Evolutionary conservation across 108 stramenopile species (phyloP).

Genomic region (Cyclotella sp.): DNA sequence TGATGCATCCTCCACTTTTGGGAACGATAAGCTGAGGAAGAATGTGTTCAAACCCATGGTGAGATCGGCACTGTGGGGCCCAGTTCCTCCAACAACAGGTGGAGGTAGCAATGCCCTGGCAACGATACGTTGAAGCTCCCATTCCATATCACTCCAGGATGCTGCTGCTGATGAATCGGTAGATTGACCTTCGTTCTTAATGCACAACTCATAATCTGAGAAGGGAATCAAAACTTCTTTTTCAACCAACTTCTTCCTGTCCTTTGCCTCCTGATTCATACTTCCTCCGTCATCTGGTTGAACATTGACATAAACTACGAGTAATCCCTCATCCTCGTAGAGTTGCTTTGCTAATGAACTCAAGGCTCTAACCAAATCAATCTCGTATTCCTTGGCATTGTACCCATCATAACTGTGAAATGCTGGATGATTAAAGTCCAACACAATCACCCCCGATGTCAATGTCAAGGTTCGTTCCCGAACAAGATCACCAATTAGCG

Average conservation of each 20-base stretch:
- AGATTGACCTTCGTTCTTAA: constrained; percentile 69
- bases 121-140: constrained; percentile 80
- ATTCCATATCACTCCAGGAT: constrained; percentile 76
- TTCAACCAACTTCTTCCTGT: constrained; percentile 58
- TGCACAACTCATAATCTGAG: constrained; percentile 88
- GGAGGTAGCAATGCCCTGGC: constrained; percentile 79
- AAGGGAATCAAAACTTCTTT: constrained; percentile 65
- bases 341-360: constrained; percentile 52
- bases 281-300: constrained; percentile 45
- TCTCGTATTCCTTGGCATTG: constrained; percentile 39
- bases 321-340: constrained; percentile 61
- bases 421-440: constrained; percentile 66
- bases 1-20: constrained; percentile 73
- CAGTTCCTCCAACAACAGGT: constrained; percentile 69
- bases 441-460: constrained; percentile 61
- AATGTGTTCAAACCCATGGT: constrained; percentile 88
- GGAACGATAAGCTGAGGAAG: constrained; percentile 83
- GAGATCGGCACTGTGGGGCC: constrained; percentile 77
- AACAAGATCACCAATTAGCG: constrained; percentile 34
- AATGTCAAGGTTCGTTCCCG: constrained; percentile 33
- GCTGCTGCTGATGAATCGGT: not conserved
- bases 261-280: constrained; percentile 36
- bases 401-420: constrained; percentile 19
- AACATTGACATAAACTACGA: constrained; percentile 82
- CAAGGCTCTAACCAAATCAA: constrained; percentile 41